Base-by-base conservation (phyloP, 768 basidiomycete genomes). In the Serendipita vermifera region DNA sequence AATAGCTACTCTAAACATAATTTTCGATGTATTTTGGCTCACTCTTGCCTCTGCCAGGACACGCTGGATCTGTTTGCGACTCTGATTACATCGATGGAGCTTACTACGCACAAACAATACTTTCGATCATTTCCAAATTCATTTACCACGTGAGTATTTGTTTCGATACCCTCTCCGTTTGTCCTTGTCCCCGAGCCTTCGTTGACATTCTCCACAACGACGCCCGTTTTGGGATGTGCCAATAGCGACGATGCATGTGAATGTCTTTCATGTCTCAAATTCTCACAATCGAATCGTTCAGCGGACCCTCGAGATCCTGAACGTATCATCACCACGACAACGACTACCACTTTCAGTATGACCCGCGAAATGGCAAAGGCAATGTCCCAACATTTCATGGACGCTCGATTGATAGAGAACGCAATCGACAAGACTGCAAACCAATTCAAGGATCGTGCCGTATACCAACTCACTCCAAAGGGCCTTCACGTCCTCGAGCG, bases 361-460 rank as follows among this genome's bases (percentile, higher is more conserved):
- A 90, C 91, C 62, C 85, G 96, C 63, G 96, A 99, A 40, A 98
- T 99, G 88, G 96, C 96, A 60, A 98, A 97, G 73, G 91, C 90
- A 32, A 98, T 99, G 85, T 88, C 90, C 72, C 96, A 99, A 71
- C 92, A 98, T 68, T 98, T 98, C 67, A 96, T 99, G 90, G 96
- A 98, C 62, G 92, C 96, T 57, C 88, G 92, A 61, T 77, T 98
- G 60, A 92, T 98, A 61, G 93, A 97, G 71, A 97, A 97, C 67
- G 94, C 91, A 14, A 81, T 88, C 15, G 96, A 99, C 71, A 85
- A 85, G 32, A 75, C 77, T 22, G 85, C 86, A 14, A 83, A 85
- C 63, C 77, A 87, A 36, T 99, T 99, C 83, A 97, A 97, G 73
- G 96, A 99, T 64, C 85, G 96, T 55, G 94, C 94, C 59, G 85